Conservation (phyloP, 208 protist species). For the Crithidia fasciculata region DNA sequence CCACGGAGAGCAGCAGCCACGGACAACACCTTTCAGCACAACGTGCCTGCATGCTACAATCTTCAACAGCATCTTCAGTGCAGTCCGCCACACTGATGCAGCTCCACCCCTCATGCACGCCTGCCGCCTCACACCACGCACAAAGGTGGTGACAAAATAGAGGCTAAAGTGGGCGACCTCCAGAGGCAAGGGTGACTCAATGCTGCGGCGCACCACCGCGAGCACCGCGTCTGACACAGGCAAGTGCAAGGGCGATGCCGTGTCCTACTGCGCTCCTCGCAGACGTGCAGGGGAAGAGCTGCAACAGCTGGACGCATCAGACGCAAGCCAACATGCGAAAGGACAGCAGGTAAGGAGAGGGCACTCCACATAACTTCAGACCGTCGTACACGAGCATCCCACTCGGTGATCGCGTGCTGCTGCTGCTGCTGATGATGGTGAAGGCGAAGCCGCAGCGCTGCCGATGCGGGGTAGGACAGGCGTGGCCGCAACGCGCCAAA, state of each 20-base stretch:
- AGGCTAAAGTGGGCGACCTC: conserved; percentile 29
- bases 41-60: too few relatives aligned
- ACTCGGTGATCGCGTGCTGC: too few relatives aligned
- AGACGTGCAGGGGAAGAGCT: neutral
- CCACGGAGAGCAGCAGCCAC: conserved; percentile 18
- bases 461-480: neutral
- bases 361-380: too few relatives aligned
- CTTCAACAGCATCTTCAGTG: neutral
- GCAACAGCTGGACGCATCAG: neutral
- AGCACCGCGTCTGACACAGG: conserved; percentile 11
- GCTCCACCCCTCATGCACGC: conserved; percentile 21
- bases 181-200: neutral
- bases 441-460: neutral
- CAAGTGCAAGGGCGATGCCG: neutral
- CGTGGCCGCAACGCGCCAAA: neutral
- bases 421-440: too few relatives aligned
- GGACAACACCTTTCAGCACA: too few relatives aligned
- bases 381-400: too few relatives aligned
- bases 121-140: conserved; percentile 30
- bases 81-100: conserved; percentile 9
- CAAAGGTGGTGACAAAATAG: conserved; percentile 6
- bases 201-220: neutral
- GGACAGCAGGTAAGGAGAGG: conserved; percentile 1
- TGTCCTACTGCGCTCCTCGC: too few relatives aligned
- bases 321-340: conserved; percentile 13